Conservation (phyloP, 768 basidiomycete genomes). For the Cystobasidium tubakii region DNA sequence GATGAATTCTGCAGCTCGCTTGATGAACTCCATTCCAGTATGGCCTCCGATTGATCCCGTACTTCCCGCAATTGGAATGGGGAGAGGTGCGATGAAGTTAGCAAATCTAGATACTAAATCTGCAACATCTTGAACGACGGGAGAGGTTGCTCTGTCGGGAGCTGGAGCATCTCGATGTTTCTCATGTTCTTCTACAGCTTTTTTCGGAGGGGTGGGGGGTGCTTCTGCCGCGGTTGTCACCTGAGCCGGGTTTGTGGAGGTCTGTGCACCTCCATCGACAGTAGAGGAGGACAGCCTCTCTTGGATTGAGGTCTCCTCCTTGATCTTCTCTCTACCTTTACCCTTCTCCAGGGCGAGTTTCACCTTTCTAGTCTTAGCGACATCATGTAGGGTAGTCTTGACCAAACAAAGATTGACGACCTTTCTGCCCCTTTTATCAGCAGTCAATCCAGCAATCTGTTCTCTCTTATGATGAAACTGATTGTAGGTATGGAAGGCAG, state of each 20-base stretch:
- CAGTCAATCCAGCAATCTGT: not conserved
- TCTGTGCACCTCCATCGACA: not conserved
- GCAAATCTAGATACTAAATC: constrained; percentile 1
- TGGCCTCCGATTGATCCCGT: not conserved
- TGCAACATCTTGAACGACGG: not conserved
- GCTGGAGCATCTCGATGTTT: not conserved
- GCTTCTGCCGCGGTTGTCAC: not conserved
- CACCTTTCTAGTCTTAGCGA: not conserved
- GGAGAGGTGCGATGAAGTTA: not conserved
- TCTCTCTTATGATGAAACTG: not conserved
- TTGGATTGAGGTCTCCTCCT: not conserved
- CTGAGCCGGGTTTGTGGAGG: too few species aligned
- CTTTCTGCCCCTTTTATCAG: constrained; percentile 24
- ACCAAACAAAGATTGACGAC: constrained; percentile 25
- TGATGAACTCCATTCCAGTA: not conserved
- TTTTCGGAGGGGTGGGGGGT: not conserved
- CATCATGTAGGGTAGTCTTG: not conserved
- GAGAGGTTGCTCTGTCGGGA: not conserved
- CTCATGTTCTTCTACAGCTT: not conserved
- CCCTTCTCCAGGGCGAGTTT: not conserved
- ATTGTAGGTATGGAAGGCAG: not conserved
- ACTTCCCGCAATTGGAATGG: not conserved
- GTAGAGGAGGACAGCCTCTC: not conserved
- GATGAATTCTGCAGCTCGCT: constrained; percentile 1
- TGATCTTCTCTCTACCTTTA: constrained; percentile 3